Base-by-base conservation (phyloP, 1,284 basidiomycete genomes). In the Xerocomus amazonicus region DNA sequence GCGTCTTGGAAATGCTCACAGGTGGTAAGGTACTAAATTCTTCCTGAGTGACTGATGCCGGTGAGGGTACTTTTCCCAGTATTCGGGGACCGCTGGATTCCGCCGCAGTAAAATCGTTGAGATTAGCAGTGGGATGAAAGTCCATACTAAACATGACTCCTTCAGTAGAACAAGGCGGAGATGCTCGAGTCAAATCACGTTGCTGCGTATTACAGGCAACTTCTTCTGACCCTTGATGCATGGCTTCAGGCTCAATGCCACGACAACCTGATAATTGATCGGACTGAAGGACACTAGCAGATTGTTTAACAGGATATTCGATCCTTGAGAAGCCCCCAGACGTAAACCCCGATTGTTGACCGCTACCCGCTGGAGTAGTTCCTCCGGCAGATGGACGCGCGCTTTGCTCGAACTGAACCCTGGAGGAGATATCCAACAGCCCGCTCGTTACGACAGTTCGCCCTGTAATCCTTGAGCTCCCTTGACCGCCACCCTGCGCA, bases 1-100 rank as follows among this genome's bases (percentile, higher is more conserved):
- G 43, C 7, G 40, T 9, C 5, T 33, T 7, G 3, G 37, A 23
- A 31, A 29, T 2, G 2, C 60, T 51, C 38, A 61, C 60, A 43
- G 28, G 7, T 41, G 38, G 19, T 38, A 19, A 10, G 5, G 13
- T 4, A 12, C 36, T 12, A 17, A 33, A n/a, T 9, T 1, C 36
- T 41, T 27, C 37, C 33, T 43, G 62, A 35, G 40, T 8, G 29
- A 45, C 9, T 28, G 38, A 28, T 23, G 3, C 29, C 10, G 33
- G 34, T 23, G 19, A 23, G 19, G 19, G 19, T 23, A 23, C 35
- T 12, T 26, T 43, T 38, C 42, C 42, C n/a, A 16, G 41, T 9
- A 19, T 19, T 16, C 23, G 54, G 29, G 17, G 19, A 31, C 9
- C 31, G 33, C 6, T 32, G 14, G 36, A 43, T 31, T n/a, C 39